Evolutionary conservation across 495 filamentous ascomycete species (phyloP).

Genomic region (Thermothielavioides terrestris): DNA sequence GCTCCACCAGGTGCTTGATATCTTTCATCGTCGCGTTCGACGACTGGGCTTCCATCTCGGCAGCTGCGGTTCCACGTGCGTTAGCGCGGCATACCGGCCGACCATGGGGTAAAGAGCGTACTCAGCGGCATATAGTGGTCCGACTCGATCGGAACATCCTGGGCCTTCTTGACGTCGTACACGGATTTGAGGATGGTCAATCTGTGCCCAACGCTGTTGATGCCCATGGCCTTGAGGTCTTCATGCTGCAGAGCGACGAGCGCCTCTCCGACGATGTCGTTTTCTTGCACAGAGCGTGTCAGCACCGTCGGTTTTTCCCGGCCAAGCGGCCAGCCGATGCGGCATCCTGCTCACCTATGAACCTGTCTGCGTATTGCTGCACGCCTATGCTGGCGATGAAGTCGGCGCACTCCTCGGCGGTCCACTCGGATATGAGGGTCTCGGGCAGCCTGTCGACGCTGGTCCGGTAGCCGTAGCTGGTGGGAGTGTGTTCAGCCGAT

Average conservation of each 20-base stretch:
- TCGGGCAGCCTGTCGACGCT: constrained; percentile 62
- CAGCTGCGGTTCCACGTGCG: constrained; percentile 48
- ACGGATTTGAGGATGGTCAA: constrained; percentile 90
- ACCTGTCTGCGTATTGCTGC: constrained; percentile 71
- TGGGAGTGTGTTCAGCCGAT: constrained; percentile 81
- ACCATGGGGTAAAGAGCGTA: constrained; percentile 39
- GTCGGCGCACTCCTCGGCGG: constrained; percentile 75
- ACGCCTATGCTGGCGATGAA: constrained; percentile 74
- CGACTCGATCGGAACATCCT: constrained; percentile 80
- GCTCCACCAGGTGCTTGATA: constrained; percentile 77
- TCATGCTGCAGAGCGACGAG: constrained; percentile 83
- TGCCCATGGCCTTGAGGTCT: constrained; percentile 89
- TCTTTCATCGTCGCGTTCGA: constrained; percentile 85
- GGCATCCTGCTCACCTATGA: constrained; percentile 54
- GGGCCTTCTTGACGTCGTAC: constrained; percentile 88
- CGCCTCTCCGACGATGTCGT: constrained; percentile 88
- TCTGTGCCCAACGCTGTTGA: constrained; percentile 85
- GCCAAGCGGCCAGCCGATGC: too few species aligned
- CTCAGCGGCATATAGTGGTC: constrained; percentile 92
- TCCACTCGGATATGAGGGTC: constrained; percentile 82
- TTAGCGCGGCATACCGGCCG: constrained; percentile 11
- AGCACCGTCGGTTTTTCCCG: neutral
- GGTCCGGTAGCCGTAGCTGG: constrained; percentile 63
- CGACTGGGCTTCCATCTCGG: constrained; percentile 77
- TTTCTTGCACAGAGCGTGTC: constrained; percentile 52